Conservation (phyloP, 495 filamentous ascomycete genomes). For the Chlorociboria aeruginascens region DNA sequence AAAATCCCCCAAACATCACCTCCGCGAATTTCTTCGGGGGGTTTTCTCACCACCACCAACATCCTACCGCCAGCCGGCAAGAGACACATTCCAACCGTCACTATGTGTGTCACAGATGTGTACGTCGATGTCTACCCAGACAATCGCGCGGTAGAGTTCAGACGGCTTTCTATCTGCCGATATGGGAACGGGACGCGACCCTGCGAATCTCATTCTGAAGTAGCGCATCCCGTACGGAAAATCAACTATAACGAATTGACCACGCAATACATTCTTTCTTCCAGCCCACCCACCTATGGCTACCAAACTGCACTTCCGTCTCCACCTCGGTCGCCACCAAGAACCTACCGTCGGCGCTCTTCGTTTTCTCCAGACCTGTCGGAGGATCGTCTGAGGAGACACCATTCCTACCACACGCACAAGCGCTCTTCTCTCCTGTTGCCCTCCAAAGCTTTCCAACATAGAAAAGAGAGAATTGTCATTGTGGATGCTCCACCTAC, state of each 20-base stretch:
- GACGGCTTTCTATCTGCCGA: constrained; percentile 10
- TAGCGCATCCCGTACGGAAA: constrained; percentile 15
- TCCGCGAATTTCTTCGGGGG: not conserved
- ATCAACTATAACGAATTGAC: constrained; percentile 17
- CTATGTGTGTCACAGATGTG: constrained; percentile 20
- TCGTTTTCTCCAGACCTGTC: too few relatives aligned
- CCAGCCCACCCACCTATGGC: not conserved
- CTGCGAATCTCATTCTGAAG: constrained; percentile 10
- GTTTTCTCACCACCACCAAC: not conserved
- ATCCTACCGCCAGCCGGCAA: not conserved
- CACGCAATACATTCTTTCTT: constrained; percentile 14
- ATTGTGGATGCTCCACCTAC: constrained; percentile 19
- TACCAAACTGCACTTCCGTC: not conserved
- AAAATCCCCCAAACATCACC: not conserved
- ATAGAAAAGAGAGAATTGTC: constrained; percentile 16
- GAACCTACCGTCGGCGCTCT: too few relatives aligned
- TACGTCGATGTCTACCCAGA: constrained; percentile 18
- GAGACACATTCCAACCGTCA: constrained; percentile 7
- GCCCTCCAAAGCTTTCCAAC: constrained; percentile 5
- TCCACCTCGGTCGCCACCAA: not conserved
- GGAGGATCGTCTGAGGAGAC: too few relatives aligned
- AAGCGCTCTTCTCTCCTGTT: too few relatives aligned
- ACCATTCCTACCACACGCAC: too few relatives aligned
- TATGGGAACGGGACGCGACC: constrained; percentile 13
- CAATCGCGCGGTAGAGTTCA: constrained; percentile 7